phyloP scores from a whole-genome alignment of 805 yeast genomes.

The Cyberlindnera amylophila region DNA sequence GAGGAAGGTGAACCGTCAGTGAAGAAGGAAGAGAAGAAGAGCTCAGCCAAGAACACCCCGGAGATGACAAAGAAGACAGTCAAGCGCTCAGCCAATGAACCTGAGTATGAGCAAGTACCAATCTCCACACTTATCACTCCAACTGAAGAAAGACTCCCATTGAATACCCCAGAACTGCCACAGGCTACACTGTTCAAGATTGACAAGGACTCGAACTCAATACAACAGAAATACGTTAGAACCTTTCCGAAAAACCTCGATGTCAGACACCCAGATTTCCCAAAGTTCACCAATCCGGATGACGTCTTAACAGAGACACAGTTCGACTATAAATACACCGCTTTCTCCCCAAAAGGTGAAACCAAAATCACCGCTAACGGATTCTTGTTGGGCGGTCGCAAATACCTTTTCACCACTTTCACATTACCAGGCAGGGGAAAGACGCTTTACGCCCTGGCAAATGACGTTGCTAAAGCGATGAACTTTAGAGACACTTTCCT shows the following conservation, averaged over 20 bases:
- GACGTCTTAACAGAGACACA: constrained; percentile 23
- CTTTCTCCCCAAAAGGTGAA: constrained; percentile 43
- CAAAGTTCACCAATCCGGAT: constrained; percentile 15
- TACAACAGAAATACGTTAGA: constrained; percentile 14
- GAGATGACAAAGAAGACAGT: neutral
- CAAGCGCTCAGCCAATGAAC: neutral
- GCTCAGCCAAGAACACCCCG: neutral
- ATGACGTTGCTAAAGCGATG: constrained; percentile 38
- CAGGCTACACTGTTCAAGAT: constrained; percentile 23
- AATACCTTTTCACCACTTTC: constrained; percentile 38
- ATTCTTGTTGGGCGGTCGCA: constrained; percentile 34
- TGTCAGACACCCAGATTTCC: constrained; percentile 11
- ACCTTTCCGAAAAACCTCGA: constrained; percentile 15
- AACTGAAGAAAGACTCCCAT: constrained; percentile 20
- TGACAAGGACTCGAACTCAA: constrained; percentile 6
- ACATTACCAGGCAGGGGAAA: constrained; percentile 36
- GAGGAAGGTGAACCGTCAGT: no score
- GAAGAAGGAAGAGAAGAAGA: neutral
- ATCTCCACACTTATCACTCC: neutral
- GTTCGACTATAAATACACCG: constrained; percentile 31
- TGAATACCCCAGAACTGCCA: constrained; percentile 23
- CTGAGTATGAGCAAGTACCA: neutral
- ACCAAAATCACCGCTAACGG: constrained; percentile 40
- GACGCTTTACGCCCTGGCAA: constrained; percentile 37
- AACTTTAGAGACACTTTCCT: constrained; percentile 49